These are phyloP conservation scores for Monascus ruber DNA, from an alignment of 2,329 filamentous ascomycete species.

Conservation along the genomic window DNA sequence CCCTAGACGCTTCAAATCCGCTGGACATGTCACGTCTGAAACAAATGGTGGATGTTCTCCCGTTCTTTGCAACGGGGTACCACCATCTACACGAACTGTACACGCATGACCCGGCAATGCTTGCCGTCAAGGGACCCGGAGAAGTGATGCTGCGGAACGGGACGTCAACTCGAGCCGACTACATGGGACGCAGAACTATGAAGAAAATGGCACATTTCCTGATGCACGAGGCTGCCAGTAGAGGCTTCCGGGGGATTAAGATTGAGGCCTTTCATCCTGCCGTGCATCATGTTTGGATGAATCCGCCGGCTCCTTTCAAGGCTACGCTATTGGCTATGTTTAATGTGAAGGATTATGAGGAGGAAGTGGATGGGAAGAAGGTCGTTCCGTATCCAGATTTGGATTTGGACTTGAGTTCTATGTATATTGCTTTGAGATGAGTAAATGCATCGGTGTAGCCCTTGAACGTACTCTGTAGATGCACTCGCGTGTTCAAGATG, in stretches of 20 bases:
- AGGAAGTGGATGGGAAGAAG: slow-evolving; percentile 5
- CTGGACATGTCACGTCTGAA: slow-evolving; percentile 5
- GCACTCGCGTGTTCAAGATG: no score
- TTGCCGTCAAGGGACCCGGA: slow-evolving; percentile 14
- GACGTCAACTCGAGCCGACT: slow-evolving; percentile 25
- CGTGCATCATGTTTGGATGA: slow-evolving; percentile 8
- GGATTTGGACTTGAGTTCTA: no score
- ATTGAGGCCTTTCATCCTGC: slow-evolving; percentile 21
- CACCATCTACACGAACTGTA: slow-evolving; percentile 4
- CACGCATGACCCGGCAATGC: slow-evolving; percentile 12
- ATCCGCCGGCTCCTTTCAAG: slow-evolving; percentile 9
- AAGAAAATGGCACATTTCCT: slow-evolving; percentile 22
- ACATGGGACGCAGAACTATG: slow-evolving; percentile 24
- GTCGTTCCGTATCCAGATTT: background rate
- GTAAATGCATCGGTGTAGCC: no score
- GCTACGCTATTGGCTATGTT: slow-evolving; percentile 3
- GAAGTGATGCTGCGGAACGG: slow-evolving; percentile 27
- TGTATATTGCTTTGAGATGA: no score
- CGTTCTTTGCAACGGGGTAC: slow-evolving; percentile 4
- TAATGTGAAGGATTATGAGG: slow-evolving; percentile 6
- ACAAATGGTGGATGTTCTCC: slow-evolving; percentile 10
- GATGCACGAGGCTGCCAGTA: slow-evolving; percentile 23
- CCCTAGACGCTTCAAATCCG: slow-evolving; percentile 20
- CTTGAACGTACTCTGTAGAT: no score
- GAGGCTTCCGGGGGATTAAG: slow-evolving; percentile 23